Evolutionary conservation across 106 monocot species (phyloP).

Genomic region (Dioscorea alata): DNA sequence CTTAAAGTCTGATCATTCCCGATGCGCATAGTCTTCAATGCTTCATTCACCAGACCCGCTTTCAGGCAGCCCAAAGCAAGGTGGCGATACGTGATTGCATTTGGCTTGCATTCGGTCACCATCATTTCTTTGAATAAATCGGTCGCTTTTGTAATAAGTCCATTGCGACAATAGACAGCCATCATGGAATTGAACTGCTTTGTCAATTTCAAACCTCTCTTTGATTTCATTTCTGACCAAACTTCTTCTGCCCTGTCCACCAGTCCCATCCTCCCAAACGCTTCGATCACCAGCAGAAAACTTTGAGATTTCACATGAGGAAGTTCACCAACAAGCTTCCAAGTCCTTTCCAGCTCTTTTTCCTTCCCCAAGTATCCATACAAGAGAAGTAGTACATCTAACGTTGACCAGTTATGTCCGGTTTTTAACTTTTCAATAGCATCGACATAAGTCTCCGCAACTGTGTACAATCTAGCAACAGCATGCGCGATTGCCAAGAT

Average conservation of each 20-base stretch:
- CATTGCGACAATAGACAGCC: slow-evolving; percentile 70
- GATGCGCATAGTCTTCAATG: slow-evolving; percentile 55
- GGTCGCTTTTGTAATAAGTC: slow-evolving; percentile 61
- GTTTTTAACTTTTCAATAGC: slow-evolving; percentile 58
- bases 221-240: slow-evolving; percentile 65
- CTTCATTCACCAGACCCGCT: slow-evolving; percentile 59
- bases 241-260: slow-evolving; percentile 63
- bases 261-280: slow-evolving; percentile 59
- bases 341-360: slow-evolving; percentile 66
- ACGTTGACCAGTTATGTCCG: slow-evolving; percentile 87
- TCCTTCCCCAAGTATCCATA: slow-evolving; percentile 79
- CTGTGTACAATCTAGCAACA: slow-evolving; percentile 65
- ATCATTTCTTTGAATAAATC: slow-evolving; percentile 69
- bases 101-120: slow-evolving; percentile 61
- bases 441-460: slow-evolving; percentile 63
- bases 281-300: slow-evolving; percentile 64
- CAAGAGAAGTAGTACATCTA: slow-evolving; percentile 77
- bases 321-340: slow-evolving; percentile 55
- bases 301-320: slow-evolving; percentile 73
- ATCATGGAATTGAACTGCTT: slow-evolving; percentile 80
- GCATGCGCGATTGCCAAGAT: slow-evolving; percentile 88
- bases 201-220: slow-evolving; percentile 21
- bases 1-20: slow-evolving; percentile 43
- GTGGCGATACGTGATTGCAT: slow-evolving; percentile 96
- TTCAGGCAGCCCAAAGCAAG: slow-evolving; percentile 80